Conservation (phyloP, 306 rosid genomes). For the Arachis hypogaea region DNA sequence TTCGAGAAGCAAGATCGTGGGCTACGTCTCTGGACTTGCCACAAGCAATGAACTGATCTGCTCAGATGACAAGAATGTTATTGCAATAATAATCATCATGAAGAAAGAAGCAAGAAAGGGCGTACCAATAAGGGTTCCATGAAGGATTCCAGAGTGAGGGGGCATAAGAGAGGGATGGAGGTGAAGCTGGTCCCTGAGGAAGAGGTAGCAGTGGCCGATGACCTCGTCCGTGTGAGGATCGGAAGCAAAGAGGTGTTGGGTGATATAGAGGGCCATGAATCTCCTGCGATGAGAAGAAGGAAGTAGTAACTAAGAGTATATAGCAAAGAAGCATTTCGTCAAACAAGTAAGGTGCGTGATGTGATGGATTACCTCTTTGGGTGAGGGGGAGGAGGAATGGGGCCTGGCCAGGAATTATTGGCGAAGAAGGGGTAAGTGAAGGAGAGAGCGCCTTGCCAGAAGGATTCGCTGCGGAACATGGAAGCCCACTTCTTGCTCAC, state of each 20-base stretch:
- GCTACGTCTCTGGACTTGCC: constrained; percentile 79
- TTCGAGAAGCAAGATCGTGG: constrained; percentile 66
- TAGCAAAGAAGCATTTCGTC: not conserved
- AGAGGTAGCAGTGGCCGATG: constrained; percentile 71
- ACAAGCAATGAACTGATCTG: constrained; percentile 81
- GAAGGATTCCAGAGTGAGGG: constrained; percentile 73
- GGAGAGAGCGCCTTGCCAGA: constrained; percentile 77
- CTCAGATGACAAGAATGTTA: not conserved
- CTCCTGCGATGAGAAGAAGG: constrained; percentile 46
- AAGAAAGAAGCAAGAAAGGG: too few species aligned
- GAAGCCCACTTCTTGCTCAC: constrained; percentile 74
- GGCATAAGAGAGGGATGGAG: constrained; percentile 58
- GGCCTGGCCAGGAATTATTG: constrained; percentile 67
- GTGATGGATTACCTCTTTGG: constrained; percentile 48
- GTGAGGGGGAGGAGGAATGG: constrained; percentile 48
- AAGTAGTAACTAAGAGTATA: too few species aligned
- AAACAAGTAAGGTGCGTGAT: not conserved
- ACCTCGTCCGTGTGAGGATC: constrained; percentile 63
- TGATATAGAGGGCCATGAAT: constrained; percentile 65
- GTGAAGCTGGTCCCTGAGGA: constrained; percentile 78
- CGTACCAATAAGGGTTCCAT: constrained; percentile 75
- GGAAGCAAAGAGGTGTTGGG: constrained; percentile 54
- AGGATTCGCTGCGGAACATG: constrained; percentile 55
- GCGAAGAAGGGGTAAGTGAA: constrained; percentile 52
- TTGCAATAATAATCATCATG: too few species aligned